Evolutionary conservation across 306 rosid species (phyloP), one percentile per base, ranked within the genome.

Genomic region (Erythrophleum fordii): DNA sequence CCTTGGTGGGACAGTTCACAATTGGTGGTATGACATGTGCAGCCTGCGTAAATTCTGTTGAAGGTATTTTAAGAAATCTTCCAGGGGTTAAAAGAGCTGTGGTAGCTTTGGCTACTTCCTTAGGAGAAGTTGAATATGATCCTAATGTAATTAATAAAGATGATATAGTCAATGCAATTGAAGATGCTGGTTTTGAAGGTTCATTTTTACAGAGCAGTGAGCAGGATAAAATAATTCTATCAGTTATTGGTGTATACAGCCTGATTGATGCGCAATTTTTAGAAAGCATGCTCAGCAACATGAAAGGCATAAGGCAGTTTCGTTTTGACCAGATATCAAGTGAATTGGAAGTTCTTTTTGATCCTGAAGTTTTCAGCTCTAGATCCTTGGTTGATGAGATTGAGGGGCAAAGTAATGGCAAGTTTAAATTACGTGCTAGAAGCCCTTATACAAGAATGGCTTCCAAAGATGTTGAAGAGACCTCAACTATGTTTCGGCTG

Each of bases 21-120:
- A 91, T 93, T 11, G 91, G 95, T n/a, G 98, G 98, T 37, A 93
- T 93, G 98, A 93, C 98, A 68, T 93, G 98, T 84, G 95, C 98
- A 55, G 98, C 98, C 26, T 93, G 98, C 44, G 98, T 93, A 73
- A 93, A 91, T 79, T 90, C 98, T 52, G 93, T 93, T 34, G 98
- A 93, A 73, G 92, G 92, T 11, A 91, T 93, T 75, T 81, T 93
- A 34, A 86, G 80, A 79, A 78, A 81, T 53, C 85, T 93, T 51
- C 86, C 87, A 11, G 98, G 98, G 76, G 95, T 93, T 52, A 86
- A 83, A 72, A 90, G 85, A 83, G 97, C 97, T 11, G 97, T 87
- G 62, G 98, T 93, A 37, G 95, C 98, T 48, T 86, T 93, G 89
- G 93, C 98, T 60, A 93, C 98, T 74, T 91, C 97, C 13, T 79